Base-by-base conservation (phyloP, 352 stramenopile genomes). In the Pythium apleroticum region DNA sequence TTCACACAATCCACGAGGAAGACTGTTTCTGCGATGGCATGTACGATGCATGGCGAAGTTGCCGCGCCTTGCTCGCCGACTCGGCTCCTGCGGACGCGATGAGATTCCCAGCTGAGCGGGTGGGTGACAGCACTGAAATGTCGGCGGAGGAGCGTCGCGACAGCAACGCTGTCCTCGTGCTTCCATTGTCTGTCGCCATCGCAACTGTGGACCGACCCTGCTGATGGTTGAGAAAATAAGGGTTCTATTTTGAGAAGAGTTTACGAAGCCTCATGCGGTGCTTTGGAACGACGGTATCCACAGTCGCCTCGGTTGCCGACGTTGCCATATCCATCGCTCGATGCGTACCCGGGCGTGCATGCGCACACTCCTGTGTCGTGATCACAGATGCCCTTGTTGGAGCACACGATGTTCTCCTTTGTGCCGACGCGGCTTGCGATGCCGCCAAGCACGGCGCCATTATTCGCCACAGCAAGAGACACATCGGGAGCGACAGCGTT, bases 381-480 rank as follows among this genome's bases (percentile, higher is more conserved):
- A 59, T 98, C 82, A 73, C 93, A 98, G 41, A 83, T 72, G 9
- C 93, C 93, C 58, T 89, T 86, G 71, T 95, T 96, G 10, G 90
- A 91, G 74, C 93, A 98, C 9, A 89, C 67, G 4, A 63, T 75
- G 57, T 90, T 86, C 62, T 98, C 93, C 65, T 97, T 98, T 0
- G 90, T 98, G 8, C 93, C 93, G 7, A 73, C 75, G 28, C 86
- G 72, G 35, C 78, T 84, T 43, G 54, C 7, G 9, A 86, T 57
- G 0, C 72, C 72, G 19, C 59, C 63, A n/a, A 91, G 74, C 6
- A 33, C 28, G 15, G 60, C 71, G 2, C 81, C 75, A 24, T 82
- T 70, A n/a, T 84, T 81, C 2, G 75, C 81, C 0, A 72, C 64
- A 8, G 52, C 22, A 2, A 89, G 59, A 67, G 15, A 69, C 54